These are phyloP conservation scores for Conidiobolus incongruus DNA, from an alignment of 371 early-diverging fungal species.

Conservation along the genomic window DNA sequence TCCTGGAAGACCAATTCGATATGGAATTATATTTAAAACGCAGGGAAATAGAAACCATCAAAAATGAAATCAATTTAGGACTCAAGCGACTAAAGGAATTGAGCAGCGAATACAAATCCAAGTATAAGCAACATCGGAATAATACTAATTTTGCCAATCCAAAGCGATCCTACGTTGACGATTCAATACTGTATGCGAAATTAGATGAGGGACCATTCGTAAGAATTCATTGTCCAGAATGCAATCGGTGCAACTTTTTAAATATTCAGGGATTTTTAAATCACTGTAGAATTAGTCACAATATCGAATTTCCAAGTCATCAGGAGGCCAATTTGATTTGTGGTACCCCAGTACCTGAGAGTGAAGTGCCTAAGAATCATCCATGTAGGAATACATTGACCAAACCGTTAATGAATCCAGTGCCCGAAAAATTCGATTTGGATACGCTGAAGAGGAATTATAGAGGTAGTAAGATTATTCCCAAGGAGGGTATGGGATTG, in stretches of 20 bases:
- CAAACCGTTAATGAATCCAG: background rate
- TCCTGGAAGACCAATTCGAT: background rate
- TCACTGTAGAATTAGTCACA: slow-evolving; percentile 42
- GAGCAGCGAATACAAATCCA: background rate
- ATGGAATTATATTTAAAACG: background rate
- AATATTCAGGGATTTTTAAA: slow-evolving; percentile 52
- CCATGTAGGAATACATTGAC: background rate
- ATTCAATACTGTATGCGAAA: background rate
- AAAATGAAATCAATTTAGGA: background rate
- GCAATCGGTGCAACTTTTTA: slow-evolving; percentile 25
- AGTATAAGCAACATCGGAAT: background rate
- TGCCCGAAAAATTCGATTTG: too few species aligned
- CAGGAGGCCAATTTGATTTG: slow-evolving; percentile 35
- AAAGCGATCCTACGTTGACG: background rate
- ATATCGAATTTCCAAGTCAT: slow-evolving; percentile 31
- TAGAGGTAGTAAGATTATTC: too few species aligned
- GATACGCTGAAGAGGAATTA: too few species aligned
- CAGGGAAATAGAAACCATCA: background rate
- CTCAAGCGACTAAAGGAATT: background rate
- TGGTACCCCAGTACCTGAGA: slow-evolving; percentile 23
- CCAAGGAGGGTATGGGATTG: too few species aligned
- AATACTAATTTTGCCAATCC: background rate
- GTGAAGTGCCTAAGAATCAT: background rate
- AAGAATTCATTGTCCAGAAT: slow-evolving; percentile 10
- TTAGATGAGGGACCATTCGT: background rate